Base-by-base conservation (phyloP, 352 stramenopile species). In the Saprolegnia parasitica region DNA sequence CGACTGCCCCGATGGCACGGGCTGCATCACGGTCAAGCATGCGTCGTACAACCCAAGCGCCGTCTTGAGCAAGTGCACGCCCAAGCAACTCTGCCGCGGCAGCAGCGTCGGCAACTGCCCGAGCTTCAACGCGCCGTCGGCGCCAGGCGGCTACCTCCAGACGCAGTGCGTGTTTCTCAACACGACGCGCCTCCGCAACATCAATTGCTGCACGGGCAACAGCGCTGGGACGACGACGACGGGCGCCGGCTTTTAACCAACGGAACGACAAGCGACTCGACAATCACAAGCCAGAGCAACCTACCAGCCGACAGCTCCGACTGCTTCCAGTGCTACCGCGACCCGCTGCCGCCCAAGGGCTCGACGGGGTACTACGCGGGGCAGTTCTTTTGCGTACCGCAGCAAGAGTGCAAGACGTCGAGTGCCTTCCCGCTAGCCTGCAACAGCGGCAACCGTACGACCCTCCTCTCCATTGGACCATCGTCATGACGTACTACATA, bases 91-190 rank as follows among this genome's bases (percentile, higher is more conserved):
- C 15, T 70, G 63, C 37, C 45, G 63, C 35, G 63, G 63, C 24
- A 70, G 63, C 37, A 70, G 49, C 40, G 20, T 50, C 24, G 63
- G 63, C 32, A 70, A 70, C 16, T 70, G 63, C 54, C 63, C 63
- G 18, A 61, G 42, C 20, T 70, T 58, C 54, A 70, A 70, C 35
- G 63, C 63, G 15, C 63, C 63, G n/a, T 61, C 42, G 5, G 63
- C 63, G 15, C 63, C 63, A 5, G 63, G 63, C 20, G 63, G 63
- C 5, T 56, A 62, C 15, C 63, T 70, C 49, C 39, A 29, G 21
- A 70, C 63, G 26, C 63, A 70, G 26, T 70, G 63, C 54, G 63
- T 70, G 5, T 42, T 70, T 24, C 21, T 70, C 40, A 70, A 70
- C 63, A 70, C 63, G 20, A 70, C 63, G 15, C 45, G 46, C 15